phyloP scores from a whole-genome alignment of 306 rosid species.

The Corylus heterophylla region DNA sequence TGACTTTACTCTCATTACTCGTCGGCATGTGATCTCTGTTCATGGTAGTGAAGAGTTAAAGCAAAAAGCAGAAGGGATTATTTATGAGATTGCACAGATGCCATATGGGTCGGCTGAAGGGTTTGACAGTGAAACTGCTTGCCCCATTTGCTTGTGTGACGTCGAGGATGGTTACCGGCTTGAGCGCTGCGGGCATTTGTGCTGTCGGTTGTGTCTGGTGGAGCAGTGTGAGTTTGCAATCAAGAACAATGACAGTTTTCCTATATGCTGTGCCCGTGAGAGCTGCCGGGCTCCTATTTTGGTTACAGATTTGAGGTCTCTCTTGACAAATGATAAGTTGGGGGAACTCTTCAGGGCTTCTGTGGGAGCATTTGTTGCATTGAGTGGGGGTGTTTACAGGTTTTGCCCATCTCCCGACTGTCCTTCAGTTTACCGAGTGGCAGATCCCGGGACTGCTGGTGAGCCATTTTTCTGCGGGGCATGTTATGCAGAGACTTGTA shows the following conservation, averaged over 20 bases:
- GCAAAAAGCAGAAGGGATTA: slow-evolving; percentile 59
- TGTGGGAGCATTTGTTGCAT: slow-evolving; percentile 68
- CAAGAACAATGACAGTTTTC: slow-evolving; percentile 72
- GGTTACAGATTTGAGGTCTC: slow-evolving; percentile 58
- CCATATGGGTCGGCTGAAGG: slow-evolving; percentile 39
- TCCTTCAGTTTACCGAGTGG: slow-evolving; percentile 73
- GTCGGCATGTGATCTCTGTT: slow-evolving; percentile 52
- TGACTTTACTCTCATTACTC: slow-evolving; percentile 56
- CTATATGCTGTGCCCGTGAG: slow-evolving; percentile 57
- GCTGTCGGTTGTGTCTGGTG: slow-evolving; percentile 67
- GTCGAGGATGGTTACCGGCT: slow-evolving; percentile 76
- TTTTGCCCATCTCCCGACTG: slow-evolving; percentile 98
- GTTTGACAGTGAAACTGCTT: slow-evolving; percentile 41
- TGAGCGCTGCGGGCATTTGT: slow-evolving; percentile 70
- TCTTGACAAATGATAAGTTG: slow-evolving; percentile 59
- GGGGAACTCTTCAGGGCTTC: slow-evolving; percentile 91
- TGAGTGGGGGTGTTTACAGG: slow-evolving; percentile 58
- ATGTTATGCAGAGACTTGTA: slow-evolving; percentile 86
- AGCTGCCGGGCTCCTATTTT: slow-evolving; percentile 55
- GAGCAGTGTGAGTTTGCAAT: slow-evolving; percentile 89
- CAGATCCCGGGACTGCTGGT: slow-evolving; percentile 41
- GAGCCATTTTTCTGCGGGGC: slow-evolving; percentile 79
- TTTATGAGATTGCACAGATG: slow-evolving; percentile 47
- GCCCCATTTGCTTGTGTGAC: slow-evolving; percentile 90
- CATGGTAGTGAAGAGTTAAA: slow-evolving; percentile 68